phyloP scores from a whole-genome alignment of 2,329 filamentous ascomycete genomes.

The Shiraia bambusicola region DNA sequence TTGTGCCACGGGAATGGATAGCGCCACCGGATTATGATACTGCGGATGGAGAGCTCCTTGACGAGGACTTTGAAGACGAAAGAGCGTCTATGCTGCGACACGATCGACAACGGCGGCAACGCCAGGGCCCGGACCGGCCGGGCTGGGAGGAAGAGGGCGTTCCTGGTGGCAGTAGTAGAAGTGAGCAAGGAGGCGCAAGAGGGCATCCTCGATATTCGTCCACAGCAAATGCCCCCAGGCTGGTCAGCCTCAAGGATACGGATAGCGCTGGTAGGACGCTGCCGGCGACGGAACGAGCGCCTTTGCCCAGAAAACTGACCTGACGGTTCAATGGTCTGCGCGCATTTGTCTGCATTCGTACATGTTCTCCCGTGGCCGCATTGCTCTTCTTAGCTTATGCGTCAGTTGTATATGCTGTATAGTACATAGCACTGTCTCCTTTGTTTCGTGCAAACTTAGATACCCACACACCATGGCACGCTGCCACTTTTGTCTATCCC shows the following conservation, averaged over 20 bases:
- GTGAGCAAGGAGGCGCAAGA: constrained; percentile 39
- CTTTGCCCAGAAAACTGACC: constrained; percentile 43
- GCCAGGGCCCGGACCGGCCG: constrained; percentile 28
- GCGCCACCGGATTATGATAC: constrained; percentile 74
- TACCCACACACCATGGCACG: constrained; percentile 40
- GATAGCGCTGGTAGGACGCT: constrained; percentile 47
- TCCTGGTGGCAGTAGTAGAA: constrained; percentile 34
- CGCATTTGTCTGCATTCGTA: constrained; percentile 2
- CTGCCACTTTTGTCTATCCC: constrained; percentile 53
- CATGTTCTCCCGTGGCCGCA: constrained; percentile 6
- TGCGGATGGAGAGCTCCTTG: constrained; percentile 68
- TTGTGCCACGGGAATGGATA: constrained; percentile 82
- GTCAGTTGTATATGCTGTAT: constrained; percentile 27
- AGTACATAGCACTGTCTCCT: constrained; percentile 3
- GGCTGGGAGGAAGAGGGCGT: constrained; percentile 33
- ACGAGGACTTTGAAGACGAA: constrained; percentile 58
- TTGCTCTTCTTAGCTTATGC: constrained; percentile 14
- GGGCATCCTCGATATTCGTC: constrained; percentile 31
- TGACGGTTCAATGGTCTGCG: constrained; percentile 23
- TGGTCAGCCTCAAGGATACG: constrained; percentile 44
- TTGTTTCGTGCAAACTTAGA: background rate
- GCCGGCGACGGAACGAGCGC: constrained; percentile 49
- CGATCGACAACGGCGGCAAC: constrained; percentile 36
- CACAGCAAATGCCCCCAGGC: constrained; percentile 35
- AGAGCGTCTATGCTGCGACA: constrained; percentile 60